Percentiles rank a stretch among this genome's conserved stretches.
phyloP scores from a whole-genome alignment of 306 rosid species.

The Castanospermum australe region DNA sequence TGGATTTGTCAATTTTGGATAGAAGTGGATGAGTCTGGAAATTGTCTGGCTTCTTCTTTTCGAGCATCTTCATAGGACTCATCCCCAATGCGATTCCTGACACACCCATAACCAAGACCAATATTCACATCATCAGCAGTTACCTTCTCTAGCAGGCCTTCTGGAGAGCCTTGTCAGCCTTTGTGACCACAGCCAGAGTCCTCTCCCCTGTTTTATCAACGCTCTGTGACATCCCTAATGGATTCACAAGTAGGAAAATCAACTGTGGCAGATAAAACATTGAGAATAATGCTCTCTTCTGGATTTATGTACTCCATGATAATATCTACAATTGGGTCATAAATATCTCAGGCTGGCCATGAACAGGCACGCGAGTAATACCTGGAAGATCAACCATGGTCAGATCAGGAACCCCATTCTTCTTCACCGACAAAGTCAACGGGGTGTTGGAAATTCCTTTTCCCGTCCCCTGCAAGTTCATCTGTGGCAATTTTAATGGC shows the following conservation, averaged over 20 bases:
- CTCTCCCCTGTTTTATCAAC: constrained; percentile 46
- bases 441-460: constrained; percentile 29
- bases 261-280: too few species aligned
- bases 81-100: constrained; percentile 38
- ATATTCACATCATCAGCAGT: constrained; percentile 43
- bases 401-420: constrained; percentile 37
- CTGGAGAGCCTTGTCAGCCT: constrained; percentile 39
- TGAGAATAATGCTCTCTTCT: constrained; percentile 43
- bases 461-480: constrained; percentile 33
- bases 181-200: constrained; percentile 46
- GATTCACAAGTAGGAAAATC: constrained; percentile 57
- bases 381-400: constrained; percentile 46
- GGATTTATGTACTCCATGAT: constrained; percentile 44
- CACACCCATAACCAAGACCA: constrained; percentile 49
- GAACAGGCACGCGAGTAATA: constrained; percentile 44
- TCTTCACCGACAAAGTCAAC: constrained; percentile 33
- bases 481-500: constrained; percentile 29
- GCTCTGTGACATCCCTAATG: constrained; percentile 50
- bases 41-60: constrained; percentile 24
- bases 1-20: constrained; percentile 36
- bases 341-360: constrained; percentile 44
- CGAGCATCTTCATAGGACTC: constrained; percentile 40
- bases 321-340: constrained; percentile 33
- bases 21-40: constrained; percentile 28
- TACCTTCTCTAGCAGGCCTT: constrained; percentile 42